Evolutionary conservation across 2,329 filamentous ascomycete species (phyloP).

Genomic region (Colletotrichum gigasporum): DNA sequence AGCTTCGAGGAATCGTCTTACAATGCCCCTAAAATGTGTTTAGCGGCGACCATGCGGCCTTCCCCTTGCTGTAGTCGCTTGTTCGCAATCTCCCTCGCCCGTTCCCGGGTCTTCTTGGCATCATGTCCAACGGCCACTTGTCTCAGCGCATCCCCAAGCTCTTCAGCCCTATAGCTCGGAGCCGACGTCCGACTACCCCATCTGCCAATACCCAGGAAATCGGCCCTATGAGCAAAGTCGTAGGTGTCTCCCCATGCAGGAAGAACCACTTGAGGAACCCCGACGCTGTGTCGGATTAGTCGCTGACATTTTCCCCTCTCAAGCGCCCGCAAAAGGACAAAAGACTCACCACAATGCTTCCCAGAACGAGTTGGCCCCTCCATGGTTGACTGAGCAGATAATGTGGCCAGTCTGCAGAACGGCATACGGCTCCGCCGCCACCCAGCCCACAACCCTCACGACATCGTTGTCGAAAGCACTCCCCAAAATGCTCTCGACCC

Average conservation of each 20-base stretch:
- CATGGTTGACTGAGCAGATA: conserved; percentile 53
- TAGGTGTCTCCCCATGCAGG: conserved; percentile 57
- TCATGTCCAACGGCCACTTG: neutral
- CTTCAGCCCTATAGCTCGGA: neutral
- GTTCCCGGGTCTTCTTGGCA: neutral
- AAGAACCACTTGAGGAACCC: conserved; percentile 55
- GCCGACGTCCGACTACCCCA: neutral
- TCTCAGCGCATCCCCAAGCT: neutral
- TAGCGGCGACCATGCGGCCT: neutral
- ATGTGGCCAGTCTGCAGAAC: conserved; percentile 48
- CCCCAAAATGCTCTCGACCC: neutral
- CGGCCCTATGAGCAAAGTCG: conserved; percentile 54
- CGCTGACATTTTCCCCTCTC: neutral
- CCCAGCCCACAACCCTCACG: conserved; percentile 50
- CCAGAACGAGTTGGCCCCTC: conserved; percentile 55
- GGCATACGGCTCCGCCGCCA: conserved; percentile 47
- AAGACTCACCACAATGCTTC: conserved; percentile 44
- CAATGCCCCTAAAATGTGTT: neutral
- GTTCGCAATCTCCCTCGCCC: conserved; percentile 32
- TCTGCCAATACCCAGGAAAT: conserved; percentile 52
- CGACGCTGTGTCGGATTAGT: conserved; percentile 42
- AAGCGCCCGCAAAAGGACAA: neutral
- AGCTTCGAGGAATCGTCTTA: too few relatives aligned
- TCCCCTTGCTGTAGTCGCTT: neutral
- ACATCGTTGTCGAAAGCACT: conserved; percentile 33